Percentiles rank a stretch among this genome's conserved stretches.
phyloP scores from a whole-genome alignment of 176 grass and related monocot species.

The Poa annua region DNA sequence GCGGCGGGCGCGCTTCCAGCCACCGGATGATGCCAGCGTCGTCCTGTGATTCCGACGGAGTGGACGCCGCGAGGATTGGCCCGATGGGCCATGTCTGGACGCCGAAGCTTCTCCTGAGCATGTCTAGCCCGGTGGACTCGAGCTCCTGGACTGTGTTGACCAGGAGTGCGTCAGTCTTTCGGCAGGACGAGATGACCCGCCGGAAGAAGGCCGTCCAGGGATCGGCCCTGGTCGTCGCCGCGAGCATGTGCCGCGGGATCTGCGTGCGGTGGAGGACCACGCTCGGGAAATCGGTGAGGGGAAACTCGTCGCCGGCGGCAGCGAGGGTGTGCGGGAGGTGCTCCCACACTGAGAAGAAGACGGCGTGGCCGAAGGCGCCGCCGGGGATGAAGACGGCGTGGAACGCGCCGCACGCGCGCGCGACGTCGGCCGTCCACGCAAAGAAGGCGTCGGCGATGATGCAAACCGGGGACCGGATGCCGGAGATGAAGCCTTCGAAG shows the following conservation, averaged over 20 bases:
- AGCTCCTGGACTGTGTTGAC: conserved; percentile 68
- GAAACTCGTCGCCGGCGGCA: conserved; percentile 44
- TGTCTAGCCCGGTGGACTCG: conserved; percentile 51
- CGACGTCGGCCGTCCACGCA: conserved; percentile 53
- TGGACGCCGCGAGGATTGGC: conserved; percentile 37
- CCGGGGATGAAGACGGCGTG: conserved; percentile 57
- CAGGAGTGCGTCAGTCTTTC: conserved; percentile 43
- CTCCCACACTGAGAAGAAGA: conserved; percentile 56
- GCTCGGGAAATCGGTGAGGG: conserved; percentile 46
- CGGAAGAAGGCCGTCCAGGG: conserved; percentile 42
- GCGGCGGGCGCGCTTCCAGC: conserved; percentile 50
- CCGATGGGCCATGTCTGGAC: conserved; percentile 48
- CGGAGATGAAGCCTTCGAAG: conserved; percentile 55
- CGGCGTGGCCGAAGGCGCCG: conserved; percentile 56
- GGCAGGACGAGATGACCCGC: no score
- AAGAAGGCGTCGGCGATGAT: conserved; percentile 65
- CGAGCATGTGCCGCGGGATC: conserved; percentile 43
- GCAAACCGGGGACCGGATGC: conserved; percentile 42
- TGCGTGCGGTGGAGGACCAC: conserved; percentile 60
- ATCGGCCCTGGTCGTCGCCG: conserved; percentile 42
- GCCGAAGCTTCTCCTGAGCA: conserved; percentile 41
- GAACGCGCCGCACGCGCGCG: conserved; percentile 35
- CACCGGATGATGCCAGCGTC: conserved; percentile 37
- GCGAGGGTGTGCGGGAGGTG: conserved; percentile 52
- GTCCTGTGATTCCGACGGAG: background rate